Evolutionary conservation across 31 red algal species (phyloP), one percentile per base, ranked within the genome.

Genomic region (Odonthalia washingtoniensis): DNA sequence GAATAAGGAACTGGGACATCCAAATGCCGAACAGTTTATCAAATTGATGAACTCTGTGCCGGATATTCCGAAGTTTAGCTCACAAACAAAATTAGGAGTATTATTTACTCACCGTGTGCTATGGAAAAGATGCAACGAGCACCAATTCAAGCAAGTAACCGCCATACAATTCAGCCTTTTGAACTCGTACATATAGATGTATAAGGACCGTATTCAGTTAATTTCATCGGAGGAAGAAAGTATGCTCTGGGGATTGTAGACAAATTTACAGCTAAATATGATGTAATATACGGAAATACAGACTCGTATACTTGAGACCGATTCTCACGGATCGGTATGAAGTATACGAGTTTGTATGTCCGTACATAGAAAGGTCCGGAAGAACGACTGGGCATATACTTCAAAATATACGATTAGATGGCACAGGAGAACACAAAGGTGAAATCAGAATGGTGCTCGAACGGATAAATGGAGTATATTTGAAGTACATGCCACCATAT

Each of bases 101-200:
- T 74, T 26, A 52, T 57, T 17, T 89, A 65, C 1, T 21, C 65
- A 1, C 75, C 74, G 34, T 89, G 86, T 63, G 74, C 45, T 26
- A 81, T 78, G 6, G 65, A 5, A 35, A 89, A 89, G 38, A 72
- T 64, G 62, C 49, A 89, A 74, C 76, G 86, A 5, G 32, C 42
- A 70, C 0, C 80, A 26, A 70, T 69, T 53, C 31, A 72, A 64
- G 38, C 60, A 39, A 81, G 49, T 62, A 16, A 43, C 42, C 14
- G 60, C 65, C 31, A 66, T 6, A 81, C 65, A 18, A 1, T 83
- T 30, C 60, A 16, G 3, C 0, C 76, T 18, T 37, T 81, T 36
- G 61, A 89, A 61, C 64, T 81, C 2, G 39, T 89, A 0, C 76
- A 74, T 17, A 61, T 81, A 1, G 86, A 89, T 65, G 30, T 89